Base-by-base conservation (phyloP, 2,329 filamentous ascomycete genomes). In the Fusarium abutilonis region DNA sequence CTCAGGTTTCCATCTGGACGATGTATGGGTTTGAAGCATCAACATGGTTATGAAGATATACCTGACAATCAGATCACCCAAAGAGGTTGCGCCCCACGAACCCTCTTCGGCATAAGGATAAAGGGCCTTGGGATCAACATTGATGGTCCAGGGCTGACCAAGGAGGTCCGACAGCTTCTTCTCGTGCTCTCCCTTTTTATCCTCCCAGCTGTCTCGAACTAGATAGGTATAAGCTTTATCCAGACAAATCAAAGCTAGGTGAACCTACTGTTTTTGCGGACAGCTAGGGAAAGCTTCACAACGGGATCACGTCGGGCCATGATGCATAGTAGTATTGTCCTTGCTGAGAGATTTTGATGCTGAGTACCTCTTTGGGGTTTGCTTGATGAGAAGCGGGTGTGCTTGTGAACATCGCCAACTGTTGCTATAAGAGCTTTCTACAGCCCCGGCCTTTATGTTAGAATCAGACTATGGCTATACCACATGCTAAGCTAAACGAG, bases 201-300 rank as follows among this genome's bases (percentile, higher is more conserved):
- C 75, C 15, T 84, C 81, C 77, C 77, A 85, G 14, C 78, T 75
- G 64, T 85, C 83, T 6, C 83, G 81, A 60, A 85, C 82, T 85
- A 38, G 9, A 32, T 15, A 3, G 3, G 2, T 5, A 11, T 47
- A 3, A 39, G 14, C 13, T 14, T 5, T 17, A 4, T 13, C 4
- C 4, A 2, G 21, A 0, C 15, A 10, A 14, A 17, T 6, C 5
- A 31, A 21, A 5, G 17, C 13, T 9, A 3, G 72, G 73, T 66
- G 67, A 19, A 34, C 56, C 0, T 42, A 84, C 82, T 67, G 70
- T 83, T 82, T 74, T 83, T 85, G 70, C 82, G 80, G 39, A 80
- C 67, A 29, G 77, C 79, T 60, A 85, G 79, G 32, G 82, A 76
- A 10, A 85, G 74, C 73, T 82, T 85, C 60, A 79, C 82, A 40